Percentiles rank a stretch among this genome's conserved stretches.
Conservation (phyloP, 108 stramenopile species). For the Aurantiochytrium sp. region DNA sequence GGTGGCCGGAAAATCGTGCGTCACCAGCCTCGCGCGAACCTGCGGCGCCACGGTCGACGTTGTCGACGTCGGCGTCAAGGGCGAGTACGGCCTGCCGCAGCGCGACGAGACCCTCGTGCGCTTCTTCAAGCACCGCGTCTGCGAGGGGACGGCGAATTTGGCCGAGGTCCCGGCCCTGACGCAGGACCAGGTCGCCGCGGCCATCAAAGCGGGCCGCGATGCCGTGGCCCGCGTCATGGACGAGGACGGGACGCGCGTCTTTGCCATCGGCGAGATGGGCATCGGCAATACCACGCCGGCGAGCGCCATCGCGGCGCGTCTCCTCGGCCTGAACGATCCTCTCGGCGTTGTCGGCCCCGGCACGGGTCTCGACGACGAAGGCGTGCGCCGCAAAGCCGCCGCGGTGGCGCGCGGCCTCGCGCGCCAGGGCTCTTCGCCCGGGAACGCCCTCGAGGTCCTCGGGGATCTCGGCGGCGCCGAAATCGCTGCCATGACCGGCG, state of each 20-base stretch:
- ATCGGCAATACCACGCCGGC: conserved; percentile 77
- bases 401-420: conserved; percentile 61
- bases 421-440: conserved; percentile 34
- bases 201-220: conserved; percentile 48
- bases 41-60: conserved; percentile 56
- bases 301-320: conserved; percentile 57
- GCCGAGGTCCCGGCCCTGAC: conserved; percentile 66
- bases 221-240: conserved; percentile 39
- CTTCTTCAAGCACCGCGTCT: conserved; percentile 36
- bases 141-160: conserved; percentile 59
- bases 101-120: conserved; percentile 42
- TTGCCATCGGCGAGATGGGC: conserved; percentile 72
- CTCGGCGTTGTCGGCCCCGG: conserved; percentile 59
- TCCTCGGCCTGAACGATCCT: conserved; percentile 46
- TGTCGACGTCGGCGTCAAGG: conserved; percentile 67
- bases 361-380: conserved; percentile 51
- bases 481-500: conserved; percentile 71
- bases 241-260: conserved; percentile 34
- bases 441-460: not conserved
- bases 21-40: conserved; percentile 56
- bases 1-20: conserved; percentile 60
- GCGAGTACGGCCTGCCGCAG: conserved; percentile 30
- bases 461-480: conserved; percentile 69
- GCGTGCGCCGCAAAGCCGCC: conserved; percentile 57
- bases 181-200: conserved; percentile 49